A percentile compares a stretch with the other conserved stretches of the same genome.
phyloP scores from a whole-genome alignment of 805 yeast species.

The Pichia insulana region DNA sequence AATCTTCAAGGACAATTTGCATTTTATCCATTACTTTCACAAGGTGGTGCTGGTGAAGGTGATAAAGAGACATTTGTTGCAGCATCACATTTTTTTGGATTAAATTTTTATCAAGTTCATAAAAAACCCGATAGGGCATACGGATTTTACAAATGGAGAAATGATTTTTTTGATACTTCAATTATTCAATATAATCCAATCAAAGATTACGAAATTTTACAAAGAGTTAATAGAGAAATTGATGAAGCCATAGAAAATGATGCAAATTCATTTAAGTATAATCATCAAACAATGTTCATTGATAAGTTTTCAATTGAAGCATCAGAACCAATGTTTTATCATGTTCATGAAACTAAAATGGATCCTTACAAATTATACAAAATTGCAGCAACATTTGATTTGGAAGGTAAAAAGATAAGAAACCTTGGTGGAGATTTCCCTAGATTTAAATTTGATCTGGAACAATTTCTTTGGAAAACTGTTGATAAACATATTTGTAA shows the following conservation, averaged over 20 bases:
- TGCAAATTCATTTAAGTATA: constrained; percentile 5
- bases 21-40: constrained; percentile 45
- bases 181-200: constrained; percentile 19
- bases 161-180: not conserved
- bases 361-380: constrained; percentile 31
- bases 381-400: constrained; percentile 9
- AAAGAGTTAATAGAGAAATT: constrained; percentile 8
- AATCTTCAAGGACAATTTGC: constrained; percentile 47
- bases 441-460: constrained; percentile 14
- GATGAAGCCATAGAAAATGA: constrained; percentile 14
- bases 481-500: constrained; percentile 15
- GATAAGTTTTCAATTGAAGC: constrained; percentile 13
- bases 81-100: constrained; percentile 45
- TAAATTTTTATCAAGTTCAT: constrained; percentile 46
- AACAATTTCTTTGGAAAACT: constrained; percentile 15
- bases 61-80: constrained; percentile 73
- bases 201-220: constrained; percentile 2
- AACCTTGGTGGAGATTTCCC: constrained; percentile 16
- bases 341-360: constrained; percentile 40
- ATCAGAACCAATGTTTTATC: constrained; percentile 20
- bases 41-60: constrained; percentile 61
- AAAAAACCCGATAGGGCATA: constrained; percentile 16
- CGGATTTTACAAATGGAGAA: not conserved
- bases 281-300: constrained; percentile 11
- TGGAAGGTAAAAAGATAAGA: constrained; percentile 5